phyloP scores from a whole-genome alignment of 2,329 filamentous ascomycete species.

The Paracoccidioides lutzii region DNA sequence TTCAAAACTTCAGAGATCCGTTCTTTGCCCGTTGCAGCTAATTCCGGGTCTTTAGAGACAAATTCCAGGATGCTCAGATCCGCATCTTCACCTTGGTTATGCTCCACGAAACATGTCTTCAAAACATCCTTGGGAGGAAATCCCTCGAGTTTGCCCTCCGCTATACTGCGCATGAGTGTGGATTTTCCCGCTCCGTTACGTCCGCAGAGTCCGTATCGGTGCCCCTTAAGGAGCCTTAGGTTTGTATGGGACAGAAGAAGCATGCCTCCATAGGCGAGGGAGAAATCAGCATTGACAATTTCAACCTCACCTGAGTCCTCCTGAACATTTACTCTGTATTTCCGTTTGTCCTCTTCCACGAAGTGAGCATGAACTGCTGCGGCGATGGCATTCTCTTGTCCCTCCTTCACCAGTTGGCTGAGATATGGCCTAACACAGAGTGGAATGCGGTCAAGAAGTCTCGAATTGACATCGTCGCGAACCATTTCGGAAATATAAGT shows the following conservation, averaged over 20 bases:
- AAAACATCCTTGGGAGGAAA: constrained; percentile 88
- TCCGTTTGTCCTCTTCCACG: constrained; percentile 72
- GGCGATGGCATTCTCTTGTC: constrained; percentile 52
- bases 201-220: constrained; percentile 92
- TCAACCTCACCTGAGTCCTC: constrained; percentile 87
- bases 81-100: constrained; percentile 96
- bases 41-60: constrained; percentile 75
- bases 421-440: constrained; percentile 63
- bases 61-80: constrained; percentile 94
- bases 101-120: constrained; percentile 94
- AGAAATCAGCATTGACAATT: constrained; percentile 97
- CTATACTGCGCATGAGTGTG: constrained; percentile 96
- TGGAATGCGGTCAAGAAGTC: constrained; percentile 61
- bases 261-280: constrained; percentile 95
- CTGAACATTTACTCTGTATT: constrained; percentile 69
- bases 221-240: constrained; percentile 83
- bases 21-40: constrained; percentile 63
- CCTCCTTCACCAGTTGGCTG: constrained; percentile 51
- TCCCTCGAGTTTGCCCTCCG: constrained; percentile 88
- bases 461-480: constrained; percentile 73
- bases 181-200: constrained; percentile 97
- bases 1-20: constrained; percentile 72
- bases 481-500: constrained; percentile 73
- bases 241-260: constrained; percentile 92
- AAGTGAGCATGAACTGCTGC: constrained; percentile 66